phyloP scores from a whole-genome alignment of 305 asterid species.

The Euphrasia arctica region DNA sequence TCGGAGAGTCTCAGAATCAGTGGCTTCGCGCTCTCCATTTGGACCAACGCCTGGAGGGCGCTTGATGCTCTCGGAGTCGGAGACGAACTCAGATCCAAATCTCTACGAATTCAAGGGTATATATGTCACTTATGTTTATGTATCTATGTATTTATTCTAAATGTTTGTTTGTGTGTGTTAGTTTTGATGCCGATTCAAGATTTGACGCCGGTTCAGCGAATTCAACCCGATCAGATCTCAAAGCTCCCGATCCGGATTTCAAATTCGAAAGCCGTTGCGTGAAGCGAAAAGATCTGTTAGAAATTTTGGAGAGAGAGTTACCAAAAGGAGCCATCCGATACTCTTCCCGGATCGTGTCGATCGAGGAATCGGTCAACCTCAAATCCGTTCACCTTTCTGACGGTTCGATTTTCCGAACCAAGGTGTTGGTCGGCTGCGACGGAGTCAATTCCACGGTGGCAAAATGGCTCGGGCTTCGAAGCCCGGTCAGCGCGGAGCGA shows the following conservation, averaged over 20 bases:
- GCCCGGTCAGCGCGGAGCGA: constrained; percentile 46
- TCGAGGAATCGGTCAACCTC: constrained; percentile 46
- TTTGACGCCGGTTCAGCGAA: too few relatives aligned
- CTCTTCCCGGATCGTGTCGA: constrained; percentile 51
- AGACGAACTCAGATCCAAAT: constrained; percentile 42
- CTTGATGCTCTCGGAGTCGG: constrained; percentile 64
- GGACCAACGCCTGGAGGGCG: constrained; percentile 79
- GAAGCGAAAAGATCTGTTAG: constrained; percentile 52
- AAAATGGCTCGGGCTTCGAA: constrained; percentile 56
- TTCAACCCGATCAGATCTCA: too few relatives aligned
- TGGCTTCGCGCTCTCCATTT: constrained; percentile 57
- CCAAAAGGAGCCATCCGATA: constrained; percentile 60
- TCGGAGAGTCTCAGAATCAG: constrained; percentile 50
- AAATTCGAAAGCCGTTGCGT: constrained; percentile 55
- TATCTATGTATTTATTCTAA: too few relatives aligned
- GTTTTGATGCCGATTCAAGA: too few relatives aligned
- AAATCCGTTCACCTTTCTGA: constrained; percentile 65
- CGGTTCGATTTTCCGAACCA: constrained; percentile 52
- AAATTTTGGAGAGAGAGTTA: constrained; percentile 51
- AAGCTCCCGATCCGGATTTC: not conserved
- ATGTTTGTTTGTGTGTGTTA: too few relatives aligned
- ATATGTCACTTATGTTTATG: not conserved
- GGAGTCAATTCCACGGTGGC: constrained; percentile 74
- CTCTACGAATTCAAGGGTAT: constrained; percentile 41
- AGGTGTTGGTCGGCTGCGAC: constrained; percentile 82